A percentile compares a stretch with the other conserved stretches of the same genome.
These are phyloP conservation scores for Mycena chlorophos DNA, from an alignment of 768 basidiomycete genomes.

Conservation along the genomic window DNA sequence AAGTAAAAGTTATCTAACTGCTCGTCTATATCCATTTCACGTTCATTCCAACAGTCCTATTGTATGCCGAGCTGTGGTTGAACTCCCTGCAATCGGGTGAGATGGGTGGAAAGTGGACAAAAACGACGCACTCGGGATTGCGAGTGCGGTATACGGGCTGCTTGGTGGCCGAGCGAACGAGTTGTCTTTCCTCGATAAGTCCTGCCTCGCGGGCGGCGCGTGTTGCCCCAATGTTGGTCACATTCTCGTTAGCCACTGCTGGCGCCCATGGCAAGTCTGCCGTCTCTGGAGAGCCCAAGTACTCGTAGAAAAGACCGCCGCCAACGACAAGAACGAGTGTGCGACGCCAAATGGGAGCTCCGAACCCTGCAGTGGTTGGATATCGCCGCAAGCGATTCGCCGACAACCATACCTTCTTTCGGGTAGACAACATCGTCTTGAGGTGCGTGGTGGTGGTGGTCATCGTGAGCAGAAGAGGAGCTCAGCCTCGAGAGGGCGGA, in stretches of 20 bases:
- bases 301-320: conserved; percentile 63
- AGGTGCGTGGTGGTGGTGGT: no score
- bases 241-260: not conserved
- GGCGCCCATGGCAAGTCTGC: conserved; percentile 34
- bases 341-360: conserved; percentile 67
- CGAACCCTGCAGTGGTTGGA: conserved; percentile 49
- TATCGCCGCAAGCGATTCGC: not conserved
- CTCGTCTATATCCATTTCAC: conserved; percentile 29
- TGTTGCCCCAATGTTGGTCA: not conserved
- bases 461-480: conserved; percentile 34
- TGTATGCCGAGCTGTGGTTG: conserved; percentile 61
- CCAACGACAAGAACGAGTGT: conserved; percentile 52
- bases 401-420: conserved; percentile 56
- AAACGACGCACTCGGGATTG: conserved; percentile 69
- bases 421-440: conserved; percentile 45
- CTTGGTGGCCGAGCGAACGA: conserved; percentile 14
- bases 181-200: conserved; percentile 5
- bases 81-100: conserved; percentile 43
- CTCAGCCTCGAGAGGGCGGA: not conserved
- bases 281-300: conserved; percentile 62
- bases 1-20: no score
- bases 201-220: conserved; percentile 11
- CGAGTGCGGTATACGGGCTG: conserved; percentile 55
- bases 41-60: conserved; percentile 54
- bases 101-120: not conserved